These are phyloP conservation scores for Monascus ruber DNA, from an alignment of 2,329 filamentous ascomycete genomes.

Conservation along the genomic window DNA sequence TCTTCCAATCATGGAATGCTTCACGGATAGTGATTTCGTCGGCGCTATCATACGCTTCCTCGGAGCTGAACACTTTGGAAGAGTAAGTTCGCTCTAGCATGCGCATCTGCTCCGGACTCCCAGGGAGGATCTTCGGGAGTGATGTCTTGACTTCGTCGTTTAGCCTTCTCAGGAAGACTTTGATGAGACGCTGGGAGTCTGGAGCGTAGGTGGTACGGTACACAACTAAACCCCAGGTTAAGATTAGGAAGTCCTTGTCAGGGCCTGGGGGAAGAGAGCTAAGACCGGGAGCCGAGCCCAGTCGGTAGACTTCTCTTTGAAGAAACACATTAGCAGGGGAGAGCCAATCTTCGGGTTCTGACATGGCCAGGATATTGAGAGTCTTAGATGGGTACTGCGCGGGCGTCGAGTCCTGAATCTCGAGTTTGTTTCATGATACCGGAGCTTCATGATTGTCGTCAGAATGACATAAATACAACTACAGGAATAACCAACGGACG, in stretches of 20 bases:
- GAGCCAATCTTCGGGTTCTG: not conserved
- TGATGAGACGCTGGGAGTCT: slow-evolving; percentile 37
- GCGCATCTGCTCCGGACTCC: slow-evolving; percentile 10
- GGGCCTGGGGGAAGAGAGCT: slow-evolving; percentile 14
- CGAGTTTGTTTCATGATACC: too few relatives aligned
- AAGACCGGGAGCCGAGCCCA: slow-evolving; percentile 14
- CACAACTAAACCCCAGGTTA: slow-evolving; percentile 19
- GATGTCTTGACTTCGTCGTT: slow-evolving; percentile 44
- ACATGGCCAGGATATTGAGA: too few relatives aligned
- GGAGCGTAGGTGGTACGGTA: slow-evolving; percentile 18
- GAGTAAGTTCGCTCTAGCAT: slow-evolving; percentile 12
- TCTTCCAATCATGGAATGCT: slow-evolving; percentile 18
- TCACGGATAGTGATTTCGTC: slow-evolving; percentile 10
- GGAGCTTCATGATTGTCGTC: too few relatives aligned
- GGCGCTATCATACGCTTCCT: slow-evolving; percentile 6
- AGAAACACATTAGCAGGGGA: slow-evolving; percentile 14
- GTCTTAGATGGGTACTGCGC: too few relatives aligned
- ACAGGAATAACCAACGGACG: too few relatives aligned
- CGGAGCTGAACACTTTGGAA: slow-evolving; percentile 14
- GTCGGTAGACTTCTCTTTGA: slow-evolving; percentile 15
- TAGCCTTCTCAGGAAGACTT: slow-evolving; percentile 41
- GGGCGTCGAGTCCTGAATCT: too few relatives aligned
- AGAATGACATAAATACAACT: too few relatives aligned
- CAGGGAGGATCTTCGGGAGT: slow-evolving; percentile 9
- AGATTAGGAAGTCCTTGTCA: slow-evolving; percentile 16